Percentiles rank a stretch among this genome's conserved stretches.
Conservation (phyloP, 2,329 filamentous ascomycete genomes). For the Colletotrichum abscissum region DNA sequence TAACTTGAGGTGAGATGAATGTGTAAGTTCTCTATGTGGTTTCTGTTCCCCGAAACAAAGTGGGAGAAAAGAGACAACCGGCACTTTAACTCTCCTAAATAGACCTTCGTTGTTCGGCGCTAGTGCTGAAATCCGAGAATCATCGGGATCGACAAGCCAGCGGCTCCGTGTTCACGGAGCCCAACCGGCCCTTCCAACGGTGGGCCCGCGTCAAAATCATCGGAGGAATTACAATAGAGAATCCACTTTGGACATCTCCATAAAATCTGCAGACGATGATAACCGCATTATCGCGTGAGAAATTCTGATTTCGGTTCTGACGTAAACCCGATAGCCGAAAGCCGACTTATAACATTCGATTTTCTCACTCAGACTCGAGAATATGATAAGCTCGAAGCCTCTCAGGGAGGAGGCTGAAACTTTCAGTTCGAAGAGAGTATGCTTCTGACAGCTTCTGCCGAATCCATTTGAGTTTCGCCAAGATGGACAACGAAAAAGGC, state of each 20-base stretch:
- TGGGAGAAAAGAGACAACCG: neutral
- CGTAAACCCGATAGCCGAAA: conserved; percentile 21
- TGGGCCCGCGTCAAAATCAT: neutral
- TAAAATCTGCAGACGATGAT: neutral
- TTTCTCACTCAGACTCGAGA: neutral
- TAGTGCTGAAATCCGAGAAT: neutral
- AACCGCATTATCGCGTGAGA: neutral
- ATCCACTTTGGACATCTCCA: neutral
- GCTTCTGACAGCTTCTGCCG: neutral
- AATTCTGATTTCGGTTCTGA: conserved; percentile 11
- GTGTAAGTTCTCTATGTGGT: neutral
- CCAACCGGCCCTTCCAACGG: neutral
- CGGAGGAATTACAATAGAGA: neutral
- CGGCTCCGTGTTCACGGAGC: neutral
- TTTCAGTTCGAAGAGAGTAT: neutral
- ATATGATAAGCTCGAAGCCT: neutral
- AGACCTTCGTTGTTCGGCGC: neutral
- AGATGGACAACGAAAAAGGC: conserved; percentile 24
- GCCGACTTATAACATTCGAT: conserved; percentile 28
- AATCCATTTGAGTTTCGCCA: neutral
- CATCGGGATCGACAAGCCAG: neutral
- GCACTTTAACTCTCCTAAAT: neutral
- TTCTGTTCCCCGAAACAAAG: neutral
- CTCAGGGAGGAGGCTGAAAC: neutral
- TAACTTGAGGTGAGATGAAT: neutral